These are phyloP conservation scores for Gaeumannomyces sp. DNA, from an alignment of 2,329 filamentous ascomycete genomes.

Conservation along the genomic window DNA sequence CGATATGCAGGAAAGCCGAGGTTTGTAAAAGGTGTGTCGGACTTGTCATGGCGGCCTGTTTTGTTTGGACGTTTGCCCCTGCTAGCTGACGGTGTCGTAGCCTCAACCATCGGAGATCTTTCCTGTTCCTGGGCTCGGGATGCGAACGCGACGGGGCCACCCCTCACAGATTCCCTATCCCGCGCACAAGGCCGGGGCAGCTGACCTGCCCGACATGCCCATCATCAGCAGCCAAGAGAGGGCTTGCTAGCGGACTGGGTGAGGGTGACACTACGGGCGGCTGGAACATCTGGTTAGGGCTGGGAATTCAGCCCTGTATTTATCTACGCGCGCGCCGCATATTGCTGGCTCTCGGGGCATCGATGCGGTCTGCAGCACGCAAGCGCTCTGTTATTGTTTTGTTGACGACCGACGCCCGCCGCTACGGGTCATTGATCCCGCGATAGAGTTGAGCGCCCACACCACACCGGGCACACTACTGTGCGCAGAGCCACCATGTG, in stretches of 20 bases:
- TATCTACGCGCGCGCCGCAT: background rate
- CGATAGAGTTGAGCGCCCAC: background rate
- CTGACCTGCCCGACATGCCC: background rate
- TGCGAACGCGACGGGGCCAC: background rate
- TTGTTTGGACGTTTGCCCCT: background rate
- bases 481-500: background rate
- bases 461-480: too few relatives aligned
- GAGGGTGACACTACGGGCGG: too few relatives aligned
- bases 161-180: background rate
- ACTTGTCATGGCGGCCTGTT: background rate
- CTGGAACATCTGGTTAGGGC: background rate
- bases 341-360: too few relatives aligned
- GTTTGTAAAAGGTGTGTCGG: background rate
- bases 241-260: background rate
- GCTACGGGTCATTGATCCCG: background rate
- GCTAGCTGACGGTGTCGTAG: background rate
- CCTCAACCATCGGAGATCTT: background rate
- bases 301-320: background rate
- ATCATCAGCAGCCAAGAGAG: background rate
- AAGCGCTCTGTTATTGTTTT: background rate
- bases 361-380: background rate
- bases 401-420: background rate
- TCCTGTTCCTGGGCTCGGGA: too few relatives aligned
- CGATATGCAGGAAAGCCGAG: background rate
- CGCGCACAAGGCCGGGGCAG: too few relatives aligned